Evolutionary conservation across 176 grass and related monocot genomes (phyloP).

Genomic region (Alopecurus myosuroides): DNA sequence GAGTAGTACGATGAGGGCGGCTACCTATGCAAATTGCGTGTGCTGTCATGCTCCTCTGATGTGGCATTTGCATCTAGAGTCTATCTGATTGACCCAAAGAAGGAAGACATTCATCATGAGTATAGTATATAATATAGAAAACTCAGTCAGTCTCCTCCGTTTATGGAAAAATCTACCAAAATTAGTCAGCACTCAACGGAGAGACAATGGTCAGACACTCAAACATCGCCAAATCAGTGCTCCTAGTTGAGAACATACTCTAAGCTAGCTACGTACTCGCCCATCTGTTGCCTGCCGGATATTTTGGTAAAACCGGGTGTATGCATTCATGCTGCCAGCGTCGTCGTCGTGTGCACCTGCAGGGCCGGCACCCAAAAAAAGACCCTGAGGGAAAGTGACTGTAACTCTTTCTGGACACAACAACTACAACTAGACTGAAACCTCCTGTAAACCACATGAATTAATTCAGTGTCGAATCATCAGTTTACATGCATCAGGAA

Average conservation of each 20-base stretch:
- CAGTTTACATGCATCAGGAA: not conserved
- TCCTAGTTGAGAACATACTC: too few relatives aligned
- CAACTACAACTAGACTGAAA: not conserved
- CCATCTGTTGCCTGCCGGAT: not conserved
- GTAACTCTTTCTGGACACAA: not conserved
- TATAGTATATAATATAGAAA: not conserved
- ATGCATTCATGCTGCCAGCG: too few relatives aligned
- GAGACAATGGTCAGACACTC: too few relatives aligned
- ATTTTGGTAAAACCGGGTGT: too few relatives aligned
- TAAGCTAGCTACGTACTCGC: too few relatives aligned
- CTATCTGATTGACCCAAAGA: not conserved
- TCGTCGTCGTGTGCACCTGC: not conserved
- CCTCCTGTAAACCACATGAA: constrained; percentile 4
- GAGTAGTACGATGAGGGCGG: not conserved
- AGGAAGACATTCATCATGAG: not conserved
- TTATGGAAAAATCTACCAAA: too few relatives aligned
- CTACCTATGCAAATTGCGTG: not conserved
- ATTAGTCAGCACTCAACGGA: too few relatives aligned
- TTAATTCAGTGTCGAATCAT: not conserved
- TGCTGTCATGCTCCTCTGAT: not conserved
- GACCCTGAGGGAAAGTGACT: not conserved
- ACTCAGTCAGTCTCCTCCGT: too few relatives aligned
- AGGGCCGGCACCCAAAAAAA: not conserved
- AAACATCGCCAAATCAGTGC: too few relatives aligned
- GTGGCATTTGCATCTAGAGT: not conserved